Evolutionary conservation across 305 asterid genomes (phyloP).

Genomic region (Fraxinus latifolia): DNA sequence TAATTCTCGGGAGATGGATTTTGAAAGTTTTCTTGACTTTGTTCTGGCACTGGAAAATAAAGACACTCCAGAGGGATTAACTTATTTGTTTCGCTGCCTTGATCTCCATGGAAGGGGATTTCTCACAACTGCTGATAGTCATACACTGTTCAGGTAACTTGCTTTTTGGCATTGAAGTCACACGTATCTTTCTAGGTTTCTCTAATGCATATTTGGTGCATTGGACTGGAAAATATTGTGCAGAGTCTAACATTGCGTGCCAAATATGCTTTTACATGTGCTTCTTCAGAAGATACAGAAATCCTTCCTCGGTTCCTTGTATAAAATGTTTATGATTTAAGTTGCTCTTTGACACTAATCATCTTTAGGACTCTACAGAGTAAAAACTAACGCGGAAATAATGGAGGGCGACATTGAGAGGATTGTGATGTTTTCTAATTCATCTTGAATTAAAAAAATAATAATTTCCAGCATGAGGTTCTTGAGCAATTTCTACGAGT

Average conservation of each 20-base stretch:
- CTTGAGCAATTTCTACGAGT: neutral
- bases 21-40: conserved; percentile 52
- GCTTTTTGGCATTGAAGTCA: neutral
- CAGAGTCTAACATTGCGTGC: neutral
- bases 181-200: neutral
- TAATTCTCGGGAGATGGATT: conserved; percentile 53
- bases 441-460: neutral
- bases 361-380: neutral
- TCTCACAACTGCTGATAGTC: conserved; percentile 52
- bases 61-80: conserved; percentile 53
- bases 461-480: neutral
- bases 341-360: neutral
- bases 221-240: neutral
- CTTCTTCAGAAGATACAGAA: neutral
- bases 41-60: conserved; percentile 54
- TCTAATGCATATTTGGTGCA: neutral
- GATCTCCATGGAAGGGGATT: conserved; percentile 52
- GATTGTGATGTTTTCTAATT: neutral
- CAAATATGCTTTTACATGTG: neutral
- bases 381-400: neutral
- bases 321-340: neutral
- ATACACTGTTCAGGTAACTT: conserved; percentile 47
- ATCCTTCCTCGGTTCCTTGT: neutral
- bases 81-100: conserved; percentile 54
- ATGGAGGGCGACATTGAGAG: neutral